phyloP scores from a whole-genome alignment of 2,329 filamentous ascomycete species.

The Neonectria ditissima region DNA sequence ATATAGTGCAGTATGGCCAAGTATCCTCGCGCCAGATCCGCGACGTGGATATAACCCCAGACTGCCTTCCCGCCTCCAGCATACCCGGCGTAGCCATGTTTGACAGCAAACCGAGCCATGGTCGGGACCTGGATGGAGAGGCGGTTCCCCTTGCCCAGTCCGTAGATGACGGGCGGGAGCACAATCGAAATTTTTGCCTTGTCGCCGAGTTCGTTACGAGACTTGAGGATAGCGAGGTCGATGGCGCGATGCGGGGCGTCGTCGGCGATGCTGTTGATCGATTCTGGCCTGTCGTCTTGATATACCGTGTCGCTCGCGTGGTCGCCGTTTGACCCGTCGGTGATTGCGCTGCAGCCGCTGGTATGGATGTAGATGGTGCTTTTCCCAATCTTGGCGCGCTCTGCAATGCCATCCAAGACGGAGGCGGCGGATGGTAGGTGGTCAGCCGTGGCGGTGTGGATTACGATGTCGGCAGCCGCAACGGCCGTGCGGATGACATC shows the following conservation, averaged over 20 bases:
- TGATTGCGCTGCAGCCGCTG: conserved; percentile 5
- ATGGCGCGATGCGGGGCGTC: background rate
- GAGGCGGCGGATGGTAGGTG: conserved; percentile 1
- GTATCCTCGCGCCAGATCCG: conserved; percentile 10
- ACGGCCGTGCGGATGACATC: background rate
- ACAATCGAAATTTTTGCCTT: conserved; percentile 1
- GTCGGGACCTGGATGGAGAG: conserved; percentile 8
- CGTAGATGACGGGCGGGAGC: background rate
- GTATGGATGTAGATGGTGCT: conserved; percentile 11
- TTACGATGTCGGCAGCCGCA: conserved; percentile 1
- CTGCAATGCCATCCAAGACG: conserved; percentile 5
- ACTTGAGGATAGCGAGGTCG: background rate
- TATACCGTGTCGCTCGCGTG: background rate
- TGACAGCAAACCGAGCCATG: conserved; percentile 2
- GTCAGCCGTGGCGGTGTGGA: background rate
- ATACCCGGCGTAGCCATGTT: conserved; percentile 8
- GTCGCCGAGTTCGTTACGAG: background rate
- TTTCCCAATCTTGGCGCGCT: conserved; percentile 2
- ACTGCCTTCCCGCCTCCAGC: background rate
- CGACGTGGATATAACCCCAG: conserved; percentile 1
- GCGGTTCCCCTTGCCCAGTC: background rate
- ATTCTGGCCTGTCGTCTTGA: background rate
- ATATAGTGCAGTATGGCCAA: conserved; percentile 3
- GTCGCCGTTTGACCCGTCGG: background rate
- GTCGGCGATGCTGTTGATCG: background rate